Evolutionary conservation across 768 basidiomycete species (phyloP).

Genomic region (Hebeloma cylindrosporum): DNA sequence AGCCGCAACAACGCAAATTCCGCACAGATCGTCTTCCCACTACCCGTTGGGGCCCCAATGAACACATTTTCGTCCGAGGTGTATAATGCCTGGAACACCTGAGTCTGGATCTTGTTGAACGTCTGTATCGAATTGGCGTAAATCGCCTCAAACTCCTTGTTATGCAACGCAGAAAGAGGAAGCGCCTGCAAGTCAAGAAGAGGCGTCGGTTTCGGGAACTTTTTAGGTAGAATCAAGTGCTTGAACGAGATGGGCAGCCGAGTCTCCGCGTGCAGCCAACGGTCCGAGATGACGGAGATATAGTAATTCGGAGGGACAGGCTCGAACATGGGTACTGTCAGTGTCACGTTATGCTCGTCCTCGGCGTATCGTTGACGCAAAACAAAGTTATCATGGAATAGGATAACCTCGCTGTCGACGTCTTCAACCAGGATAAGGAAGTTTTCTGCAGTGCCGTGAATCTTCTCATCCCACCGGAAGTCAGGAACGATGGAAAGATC

Average conservation of each 20-base stretch:
- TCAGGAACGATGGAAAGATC: slow-evolving; percentile 96
- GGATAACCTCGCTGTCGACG: slow-evolving; percentile 94
- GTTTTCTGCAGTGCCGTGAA: slow-evolving; percentile 84
- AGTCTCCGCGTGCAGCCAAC: slow-evolving; percentile 95
- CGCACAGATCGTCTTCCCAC: slow-evolving; percentile 96
- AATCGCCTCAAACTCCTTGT: slow-evolving; percentile 87
- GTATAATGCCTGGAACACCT: slow-evolving; percentile 98
- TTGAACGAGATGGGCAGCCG: slow-evolving; percentile 96
- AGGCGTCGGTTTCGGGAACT: slow-evolving; percentile 90
- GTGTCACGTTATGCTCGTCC: slow-evolving; percentile 91
- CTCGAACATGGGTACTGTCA: slow-evolving; percentile 96
- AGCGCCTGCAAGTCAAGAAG: slow-evolving; percentile 91
- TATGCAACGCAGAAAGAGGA: slow-evolving; percentile 88
- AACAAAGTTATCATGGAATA: slow-evolving; percentile 92
- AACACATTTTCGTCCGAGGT: slow-evolving; percentile 96
- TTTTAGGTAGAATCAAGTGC: slow-evolving; percentile 95
- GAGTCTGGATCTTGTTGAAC: slow-evolving; percentile 99
- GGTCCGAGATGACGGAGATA: slow-evolving; percentile 91
- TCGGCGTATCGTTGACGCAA: slow-evolving; percentile 90
- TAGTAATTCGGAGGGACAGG: slow-evolving; percentile 99
- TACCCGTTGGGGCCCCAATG: slow-evolving; percentile 94
- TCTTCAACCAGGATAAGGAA: slow-evolving; percentile 97
- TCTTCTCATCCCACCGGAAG: slow-evolving; percentile 96
- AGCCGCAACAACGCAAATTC: slow-evolving; percentile 94
- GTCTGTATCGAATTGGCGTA: slow-evolving; percentile 78